Evolutionary conservation across 352 stramenopile genomes (phyloP), one percentile per base, ranked within the genome.

Genomic region (Phytophthora pinifolia): DNA sequence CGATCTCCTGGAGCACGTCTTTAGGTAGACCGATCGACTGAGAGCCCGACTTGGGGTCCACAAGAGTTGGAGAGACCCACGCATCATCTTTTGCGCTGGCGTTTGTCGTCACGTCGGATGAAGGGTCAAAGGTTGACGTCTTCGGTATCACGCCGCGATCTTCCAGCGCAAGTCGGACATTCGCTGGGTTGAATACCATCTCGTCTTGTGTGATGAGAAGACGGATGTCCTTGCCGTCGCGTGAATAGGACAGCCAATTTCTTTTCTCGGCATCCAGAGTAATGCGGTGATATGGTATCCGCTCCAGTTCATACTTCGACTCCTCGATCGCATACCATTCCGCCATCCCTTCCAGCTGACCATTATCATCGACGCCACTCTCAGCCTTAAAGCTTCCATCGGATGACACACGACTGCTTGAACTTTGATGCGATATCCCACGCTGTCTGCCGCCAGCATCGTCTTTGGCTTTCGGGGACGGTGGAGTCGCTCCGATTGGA

Each of bases 251-350:
- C 2, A 86, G 49, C 65, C 66, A 81, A 38, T 79, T 79, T 33
- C 70, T 74, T 18, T 69, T 70, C 8, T 86, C 81, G n/a, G 53
- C 36, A 29, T 89, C 78, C 0, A 64, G 81, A 1, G 65, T 79
- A 53, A 91, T 86, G 9, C 81, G 78, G 55, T 89, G 74, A 45
- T 61, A 74, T 8, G 81, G 81, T 41, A 89, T 70, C 1, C 76
- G 76, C 30, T 88, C 72, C 4, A 91, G 66, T 52, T 91, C 81
- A 6, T 74, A 68, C 52, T 81, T 83, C 1, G 74, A 62, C 46
- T 91, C 81, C 60, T 91, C 78, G 20, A 81, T 75, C 2, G 78
- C 76, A 34, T 89, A 91, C 81, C 81, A 91, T 48, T 91, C 81
- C 4, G 68, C 48, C 18, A 91, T 56, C 1, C 81, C 80, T 56